Evolutionary conservation across 306 rosid species (phyloP).

Genomic region (Alnus rubra): DNA sequence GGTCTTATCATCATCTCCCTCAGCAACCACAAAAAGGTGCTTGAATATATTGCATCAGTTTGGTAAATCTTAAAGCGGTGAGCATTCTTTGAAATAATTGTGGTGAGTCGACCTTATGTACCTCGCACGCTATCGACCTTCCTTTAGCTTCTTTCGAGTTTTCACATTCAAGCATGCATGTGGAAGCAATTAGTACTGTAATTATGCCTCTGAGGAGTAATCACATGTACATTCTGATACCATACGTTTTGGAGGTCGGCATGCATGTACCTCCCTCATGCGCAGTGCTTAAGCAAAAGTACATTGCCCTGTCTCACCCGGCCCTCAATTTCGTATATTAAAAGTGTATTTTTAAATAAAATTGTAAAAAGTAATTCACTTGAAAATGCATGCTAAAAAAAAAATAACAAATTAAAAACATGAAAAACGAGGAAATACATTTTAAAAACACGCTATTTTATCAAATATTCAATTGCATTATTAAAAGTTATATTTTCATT

Average conservation of each 20-base stretch:
- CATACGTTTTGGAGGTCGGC: slow-evolving; percentile 31
- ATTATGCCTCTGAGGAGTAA: slow-evolving; percentile 34
- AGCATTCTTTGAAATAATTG: slow-evolving; percentile 34
- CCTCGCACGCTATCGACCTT: background rate
- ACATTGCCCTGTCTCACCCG: too few species aligned
- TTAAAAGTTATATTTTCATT: too few species aligned
- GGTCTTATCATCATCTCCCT: slow-evolving; percentile 22
- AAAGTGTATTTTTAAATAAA: background rate
- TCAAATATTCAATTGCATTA: too few species aligned
- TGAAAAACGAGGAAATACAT: too few species aligned
- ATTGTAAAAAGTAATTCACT: background rate
- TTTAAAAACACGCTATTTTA: too few species aligned
- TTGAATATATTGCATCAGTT: background rate
- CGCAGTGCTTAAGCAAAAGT: background rate
- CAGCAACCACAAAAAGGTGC: slow-evolving; percentile 31
- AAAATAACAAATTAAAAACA: too few species aligned
- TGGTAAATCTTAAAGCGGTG: slow-evolving; percentile 34
- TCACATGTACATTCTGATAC: slow-evolving; percentile 29
- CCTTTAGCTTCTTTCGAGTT: slow-evolving; percentile 40
- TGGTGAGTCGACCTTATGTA: background rate
- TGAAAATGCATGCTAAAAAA: too few species aligned
- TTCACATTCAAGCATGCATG: slow-evolving; percentile 47
- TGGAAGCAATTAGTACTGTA: slow-evolving; percentile 55
- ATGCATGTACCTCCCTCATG: slow-evolving; percentile 21
- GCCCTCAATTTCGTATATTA: too few species aligned